Base-by-base conservation (phyloP, 2,329 filamentous ascomycete genomes). In the Trichoderma brevicompactum region DNA sequence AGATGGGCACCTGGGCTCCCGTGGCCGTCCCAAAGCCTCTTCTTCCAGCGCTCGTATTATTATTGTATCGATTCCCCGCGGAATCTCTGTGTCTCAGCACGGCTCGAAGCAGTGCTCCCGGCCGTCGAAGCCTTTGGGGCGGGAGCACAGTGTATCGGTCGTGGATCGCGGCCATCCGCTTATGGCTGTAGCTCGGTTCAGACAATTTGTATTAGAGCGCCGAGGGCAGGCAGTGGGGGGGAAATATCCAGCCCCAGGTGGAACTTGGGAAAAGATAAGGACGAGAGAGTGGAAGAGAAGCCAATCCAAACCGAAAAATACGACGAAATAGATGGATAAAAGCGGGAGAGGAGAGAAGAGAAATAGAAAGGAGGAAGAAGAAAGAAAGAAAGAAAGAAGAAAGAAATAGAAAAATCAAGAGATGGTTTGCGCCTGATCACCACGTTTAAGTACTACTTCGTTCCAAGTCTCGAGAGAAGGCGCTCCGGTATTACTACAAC, bases 81-180 rank as follows among this genome's bases (percentile, higher is more conserved):
- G 46, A 64, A 64, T 66, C 65, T 66, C 17, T 52, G 60, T 66
- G 65, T 58, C 52, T 66, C 43, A 66, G 50, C 40, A 66, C 65
- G 43, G 65, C 36, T 66, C 58, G 59, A 19, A 66, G 50, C 59
- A 66, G 60, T 44, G 65, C 65, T 64, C 65, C 65, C 65, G 65
- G 65, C 48, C 65, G 65, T 56, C 59, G 52, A n/a, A 58, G 50
- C 46, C 65, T 41, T 48, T 49, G 65, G 43, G 49, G 28, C 60
- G 65, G 65, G 59, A 66, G 65, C 65, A 66, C 65, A 58, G 49
- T 52, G 46, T 66, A 66, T 38, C 53, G 65, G 50, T 66, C 65
- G 58, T 62, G 52, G 52, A 66, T 52, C 23, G 65, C 60, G 50
- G 65, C 65, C 65, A 66, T 66, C 52, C 59, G 65, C 59, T 61